A percentile compares a stretch with the other conserved stretches of the same genome.
These are phyloP conservation scores for Aureobasidium sp. DNA, from an alignment of 2,329 filamentous ascomycete species.

Conservation along the genomic window DNA sequence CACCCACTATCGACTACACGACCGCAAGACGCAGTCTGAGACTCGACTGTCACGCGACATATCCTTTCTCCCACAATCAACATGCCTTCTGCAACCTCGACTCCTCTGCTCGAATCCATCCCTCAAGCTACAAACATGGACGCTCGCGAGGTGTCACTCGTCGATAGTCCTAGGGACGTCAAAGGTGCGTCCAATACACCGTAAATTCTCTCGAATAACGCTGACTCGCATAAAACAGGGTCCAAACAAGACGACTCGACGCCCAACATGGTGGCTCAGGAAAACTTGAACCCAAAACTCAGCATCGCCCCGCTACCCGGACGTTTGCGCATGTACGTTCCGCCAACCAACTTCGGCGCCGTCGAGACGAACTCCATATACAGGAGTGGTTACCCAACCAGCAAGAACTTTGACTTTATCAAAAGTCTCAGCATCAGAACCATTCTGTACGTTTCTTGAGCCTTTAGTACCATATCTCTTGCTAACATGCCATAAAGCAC, in stretches of 20 bases:
- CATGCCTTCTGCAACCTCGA: neutral
- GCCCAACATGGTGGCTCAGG: neutral
- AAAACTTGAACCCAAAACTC: constrained; percentile 1
- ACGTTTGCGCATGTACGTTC: constrained; percentile 30
- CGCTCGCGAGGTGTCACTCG: neutral
- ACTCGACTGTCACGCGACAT: constrained; percentile 3
- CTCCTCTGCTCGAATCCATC: neutral
- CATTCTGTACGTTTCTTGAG: constrained; percentile 53
- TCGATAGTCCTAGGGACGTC: neutral
- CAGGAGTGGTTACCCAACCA: constrained; percentile 70
- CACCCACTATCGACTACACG: neutral
- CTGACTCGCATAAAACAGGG: neutral
- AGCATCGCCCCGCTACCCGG: constrained; percentile 3
- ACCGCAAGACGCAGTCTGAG: neutral
- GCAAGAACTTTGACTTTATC: constrained; percentile 63
- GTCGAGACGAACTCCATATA: constrained; percentile 67
- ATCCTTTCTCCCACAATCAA: neutral
- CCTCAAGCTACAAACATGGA: neutral
- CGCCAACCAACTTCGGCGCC: constrained; percentile 68
- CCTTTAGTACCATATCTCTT: neutral
- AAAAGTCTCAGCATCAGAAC: constrained; percentile 63
- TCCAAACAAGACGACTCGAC: neutral
- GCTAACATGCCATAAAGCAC: constrained; percentile 27
- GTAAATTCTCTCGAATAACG: neutral
- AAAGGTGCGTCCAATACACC: neutral